Base-by-base conservation (phyloP, 2,329 filamentous ascomycete genomes). In the Sordariomycetes sp. region DNA sequence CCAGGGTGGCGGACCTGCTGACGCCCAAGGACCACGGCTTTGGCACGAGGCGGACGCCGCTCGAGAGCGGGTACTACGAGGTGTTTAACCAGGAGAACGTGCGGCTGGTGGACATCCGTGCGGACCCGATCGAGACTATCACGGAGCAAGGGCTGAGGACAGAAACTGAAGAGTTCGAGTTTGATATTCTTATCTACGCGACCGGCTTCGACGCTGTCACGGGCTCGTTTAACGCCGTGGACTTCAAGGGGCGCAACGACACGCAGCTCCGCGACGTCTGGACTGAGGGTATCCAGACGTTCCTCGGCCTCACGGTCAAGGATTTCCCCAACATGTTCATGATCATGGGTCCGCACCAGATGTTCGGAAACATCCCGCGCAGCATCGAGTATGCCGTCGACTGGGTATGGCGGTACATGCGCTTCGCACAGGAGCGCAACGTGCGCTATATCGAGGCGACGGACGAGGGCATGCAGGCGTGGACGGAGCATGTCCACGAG, bases 311-410 rank as follows among this genome's bases (percentile, higher is more conserved):
- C 1, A 80, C 81, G 0, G 80, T 82, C 0, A 85, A 86, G 0
- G 80, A 79, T 0, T 88, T 88, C 60, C 86, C 86, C 0, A 90
- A 89, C 62, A 71, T 89, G 0, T 74, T 87, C 35, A 86, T 85
- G 65, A 65, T 88, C 6, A 78, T 80, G 35, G 86, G 86, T 0
- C 84, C 85, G 0, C 77, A 85, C 64, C 75, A 77, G 1, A 75
- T 89, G 1, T 72, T 90, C 0, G 82, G 87, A 52, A 90, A 90
- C 64, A 75, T 83, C 0, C 78, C 78, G 0, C 74, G 78, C 3
- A 84, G 62, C 22, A 74, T 76, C 25, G 74, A 76, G 58, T 72
- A 74, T 56, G 72, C 73, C 1, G 74, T 75, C 0, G 65, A 50
- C 22, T 55, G 58, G 53, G 54, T 59, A 7, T 51, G 35, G 24